These are phyloP conservation scores for Ceriops zippeliana DNA, from an alignment of 345 rosid genomes.

Conservation along the genomic window DNA sequence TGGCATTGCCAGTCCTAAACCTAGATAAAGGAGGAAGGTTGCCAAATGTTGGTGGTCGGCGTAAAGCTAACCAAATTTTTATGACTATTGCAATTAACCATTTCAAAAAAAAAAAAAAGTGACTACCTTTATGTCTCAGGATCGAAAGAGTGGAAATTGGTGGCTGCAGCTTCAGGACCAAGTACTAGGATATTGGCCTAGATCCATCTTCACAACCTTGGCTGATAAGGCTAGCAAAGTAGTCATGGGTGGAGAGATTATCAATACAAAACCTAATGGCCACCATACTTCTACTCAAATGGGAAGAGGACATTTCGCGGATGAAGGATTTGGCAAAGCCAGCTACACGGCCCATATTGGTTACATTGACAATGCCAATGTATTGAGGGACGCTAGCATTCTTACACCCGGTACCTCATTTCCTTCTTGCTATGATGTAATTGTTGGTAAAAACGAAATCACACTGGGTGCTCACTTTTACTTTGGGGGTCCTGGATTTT, in stretches of 20 bases:
- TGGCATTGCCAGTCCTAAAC: too few species aligned
- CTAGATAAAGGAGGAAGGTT: too few species aligned
- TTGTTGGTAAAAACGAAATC: background rate
- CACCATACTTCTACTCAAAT: conserved; percentile 19
- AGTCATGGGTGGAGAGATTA: conserved; percentile 8
- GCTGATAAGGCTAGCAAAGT: background rate
- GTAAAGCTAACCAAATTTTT: conserved; percentile 1
- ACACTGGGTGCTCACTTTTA: background rate
- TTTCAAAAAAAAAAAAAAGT: background rate
- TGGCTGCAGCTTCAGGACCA: background rate
- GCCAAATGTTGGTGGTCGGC: too few species aligned
- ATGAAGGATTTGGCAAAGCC: conserved; percentile 10
- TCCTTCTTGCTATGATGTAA: conserved; percentile 3
- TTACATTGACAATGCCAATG: background rate
- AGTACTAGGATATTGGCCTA: conserved; percentile 15
- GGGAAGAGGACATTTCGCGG: conserved; percentile 21
- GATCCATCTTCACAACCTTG: background rate
- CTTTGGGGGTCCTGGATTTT: conserved; percentile 7
- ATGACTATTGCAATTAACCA: background rate
- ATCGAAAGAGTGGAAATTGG: conserved; percentile 14
- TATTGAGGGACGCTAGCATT: background rate
- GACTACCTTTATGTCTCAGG: background rate
- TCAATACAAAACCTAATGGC: background rate
- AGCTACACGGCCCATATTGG: background rate
- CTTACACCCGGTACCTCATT: background rate